phyloP scores from a whole-genome alignment of 2,329 filamentous ascomycete genomes.

The Verticillium dahliae region DNA sequence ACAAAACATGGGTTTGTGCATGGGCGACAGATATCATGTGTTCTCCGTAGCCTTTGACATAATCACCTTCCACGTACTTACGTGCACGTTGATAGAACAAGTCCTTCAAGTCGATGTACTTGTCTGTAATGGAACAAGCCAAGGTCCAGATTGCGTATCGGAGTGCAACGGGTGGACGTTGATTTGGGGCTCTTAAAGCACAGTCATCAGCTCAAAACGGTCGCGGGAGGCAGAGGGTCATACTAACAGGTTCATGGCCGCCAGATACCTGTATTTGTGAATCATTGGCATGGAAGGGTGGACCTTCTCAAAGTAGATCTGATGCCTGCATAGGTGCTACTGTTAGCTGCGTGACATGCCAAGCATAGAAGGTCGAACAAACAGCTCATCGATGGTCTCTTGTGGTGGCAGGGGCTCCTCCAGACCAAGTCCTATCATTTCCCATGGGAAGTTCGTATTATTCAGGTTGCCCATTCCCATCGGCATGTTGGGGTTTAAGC shows the following conservation, averaged over 20 bases:
- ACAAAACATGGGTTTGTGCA: conserved; percentile 75
- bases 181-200: conserved; percentile 57
- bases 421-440: conserved; percentile 57
- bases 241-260: conserved; percentile 73
- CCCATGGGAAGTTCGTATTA: conserved; percentile 66
- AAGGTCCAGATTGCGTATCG: conserved; percentile 96
- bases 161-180: conserved; percentile 79
- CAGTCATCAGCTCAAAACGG: not conserved
- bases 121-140: conserved; percentile 79
- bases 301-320: conserved; percentile 85
- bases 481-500: conserved; percentile 23
- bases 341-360: conserved; percentile 8
- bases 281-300: conserved; percentile 84
- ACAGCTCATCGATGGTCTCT: conserved; percentile 75
- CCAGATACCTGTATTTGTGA: conserved; percentile 79
- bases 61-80: conserved; percentile 85
- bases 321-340: conserved; percentile 44
- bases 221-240: not conserved
- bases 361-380: conserved; percentile 21
- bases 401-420: conserved; percentile 54
- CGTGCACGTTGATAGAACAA: conserved; percentile 85
- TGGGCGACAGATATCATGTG: conserved; percentile 79
- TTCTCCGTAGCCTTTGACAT: conserved; percentile 89
- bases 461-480: conserved; percentile 13
- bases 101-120: conserved; percentile 71